These are phyloP conservation scores for Terfezia boudieri DNA, from an alignment of 495 filamentous ascomycete genomes.

Conservation along the genomic window DNA sequence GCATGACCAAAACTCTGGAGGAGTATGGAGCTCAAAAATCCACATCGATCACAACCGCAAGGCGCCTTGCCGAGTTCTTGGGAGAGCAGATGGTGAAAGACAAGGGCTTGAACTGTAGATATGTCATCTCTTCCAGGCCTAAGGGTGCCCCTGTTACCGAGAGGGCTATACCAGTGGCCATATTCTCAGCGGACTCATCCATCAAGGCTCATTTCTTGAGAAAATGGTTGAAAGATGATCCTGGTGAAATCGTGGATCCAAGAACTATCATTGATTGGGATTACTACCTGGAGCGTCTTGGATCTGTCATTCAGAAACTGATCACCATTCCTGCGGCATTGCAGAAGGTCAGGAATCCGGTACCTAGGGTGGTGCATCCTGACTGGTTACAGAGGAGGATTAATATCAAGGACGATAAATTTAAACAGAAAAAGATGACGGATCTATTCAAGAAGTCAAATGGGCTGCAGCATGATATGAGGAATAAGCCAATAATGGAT, in stretches of 20 bases:
- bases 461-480: slow-evolving; percentile 8
- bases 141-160: slow-evolving; percentile 84
- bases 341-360: slow-evolving; percentile 85
- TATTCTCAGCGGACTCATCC: slow-evolving; percentile 78
- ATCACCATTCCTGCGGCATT: slow-evolving; percentile 95
- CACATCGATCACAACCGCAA: slow-evolving; percentile 95
- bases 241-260: slow-evolving; percentile 64
- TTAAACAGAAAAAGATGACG: slow-evolving; percentile 97
- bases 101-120: slow-evolving; percentile 97
- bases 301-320: slow-evolving; percentile 91
- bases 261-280: slow-evolving; percentile 78
- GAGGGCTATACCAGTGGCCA: slow-evolving; percentile 79
- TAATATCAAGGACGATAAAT: slow-evolving; percentile 80
- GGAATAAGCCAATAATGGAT: slow-evolving; percentile 30
- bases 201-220: slow-evolving; percentile 76
- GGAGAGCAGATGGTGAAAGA: slow-evolving; percentile 98
- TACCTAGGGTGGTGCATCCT: slow-evolving; percentile 78
- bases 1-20: slow-evolving; percentile 86
- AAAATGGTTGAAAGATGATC: slow-evolving; percentile 91
- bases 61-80: slow-evolving; percentile 80
- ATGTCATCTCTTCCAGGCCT: slow-evolving; percentile 80
- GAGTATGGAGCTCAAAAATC: slow-evolving; percentile 94
- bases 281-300: slow-evolving; percentile 86
- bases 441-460: slow-evolving; percentile 55
- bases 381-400: slow-evolving; percentile 92